A percentile compares a stretch with the other conserved stretches of the same genome.
These are phyloP conservation scores for Raphanus sativus DNA, from an alignment of 345 rosid genomes.

Conservation along the genomic window DNA sequence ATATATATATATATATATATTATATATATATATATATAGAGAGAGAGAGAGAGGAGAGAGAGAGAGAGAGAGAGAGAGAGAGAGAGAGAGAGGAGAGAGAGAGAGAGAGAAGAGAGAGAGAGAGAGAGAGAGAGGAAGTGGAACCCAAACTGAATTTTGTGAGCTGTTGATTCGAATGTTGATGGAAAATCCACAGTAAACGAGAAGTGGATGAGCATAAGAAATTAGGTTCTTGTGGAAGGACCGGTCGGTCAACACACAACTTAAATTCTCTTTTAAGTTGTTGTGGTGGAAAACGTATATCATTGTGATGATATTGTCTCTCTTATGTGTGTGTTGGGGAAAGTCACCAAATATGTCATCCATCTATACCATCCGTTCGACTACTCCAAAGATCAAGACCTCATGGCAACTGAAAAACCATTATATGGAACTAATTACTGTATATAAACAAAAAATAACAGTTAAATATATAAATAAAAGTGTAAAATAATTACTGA, in stretches of 20 bases:
- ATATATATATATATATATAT: no score
- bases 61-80: no score
- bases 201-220: constrained; percentile 46
- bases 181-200: constrained; percentile 42
- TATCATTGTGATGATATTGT: constrained; percentile 36
- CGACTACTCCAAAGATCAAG: constrained; percentile 15
- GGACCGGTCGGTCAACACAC: constrained; percentile 54
- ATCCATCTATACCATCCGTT: constrained; percentile 32
- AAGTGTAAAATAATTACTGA: neutral
- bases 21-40: no score
- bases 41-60: no score
- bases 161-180: constrained; percentile 47
- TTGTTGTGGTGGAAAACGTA: constrained; percentile 44
- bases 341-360: constrained; percentile 36
- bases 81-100: no score
- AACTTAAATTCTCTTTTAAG: constrained; percentile 38
- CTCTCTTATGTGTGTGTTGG: constrained; percentile 32
- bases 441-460: neutral
- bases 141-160: constrained; percentile 27
- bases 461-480: neutral
- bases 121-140: constrained; percentile 9
- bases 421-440: neutral
- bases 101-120: no score
- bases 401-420: neutral
- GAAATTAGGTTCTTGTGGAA: constrained; percentile 44